These are phyloP conservation scores for Cordyceps tenuipes DNA, from an alignment of 2,329 filamentous ascomycete genomes.

Conservation along the genomic window DNA sequence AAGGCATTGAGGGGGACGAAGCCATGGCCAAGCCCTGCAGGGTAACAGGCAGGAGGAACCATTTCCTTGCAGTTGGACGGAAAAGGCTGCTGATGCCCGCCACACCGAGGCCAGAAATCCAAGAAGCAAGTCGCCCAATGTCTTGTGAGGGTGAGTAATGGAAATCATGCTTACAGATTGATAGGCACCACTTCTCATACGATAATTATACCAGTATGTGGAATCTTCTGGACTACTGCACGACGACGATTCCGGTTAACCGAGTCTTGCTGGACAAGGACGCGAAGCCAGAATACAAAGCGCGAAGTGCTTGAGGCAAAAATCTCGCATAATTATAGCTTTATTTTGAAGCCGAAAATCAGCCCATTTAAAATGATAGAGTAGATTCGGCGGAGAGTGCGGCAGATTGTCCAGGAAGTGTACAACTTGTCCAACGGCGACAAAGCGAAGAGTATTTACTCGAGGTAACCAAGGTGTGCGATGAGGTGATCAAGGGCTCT, in stretches of 20 bases:
- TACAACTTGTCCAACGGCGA: background rate
- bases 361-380: no score
- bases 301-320: background rate
- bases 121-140: background rate
- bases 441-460: background rate
- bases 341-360: background rate
- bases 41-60: no score
- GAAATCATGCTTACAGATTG: background rate
- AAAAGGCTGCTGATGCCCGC: background rate
- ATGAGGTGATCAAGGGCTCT: no score
- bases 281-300: background rate
- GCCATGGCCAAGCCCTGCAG: slow-evolving; percentile 11
- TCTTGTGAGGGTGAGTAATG: background rate
- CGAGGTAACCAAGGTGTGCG: background rate
- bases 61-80: no score
- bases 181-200: background rate
- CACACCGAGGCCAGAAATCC: background rate
- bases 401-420: background rate
- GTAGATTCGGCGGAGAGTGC: background rate
- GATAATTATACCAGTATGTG: slow-evolving; percentile 5
- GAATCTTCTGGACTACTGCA: background rate
- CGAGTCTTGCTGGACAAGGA: background rate
- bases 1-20: slow-evolving; percentile 18
- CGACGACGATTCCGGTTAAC: background rate
- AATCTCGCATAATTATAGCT: background rate